phyloP scores from a whole-genome alignment of 2,329 filamentous ascomycete genomes.

The Penicillium brevicompactum region DNA sequence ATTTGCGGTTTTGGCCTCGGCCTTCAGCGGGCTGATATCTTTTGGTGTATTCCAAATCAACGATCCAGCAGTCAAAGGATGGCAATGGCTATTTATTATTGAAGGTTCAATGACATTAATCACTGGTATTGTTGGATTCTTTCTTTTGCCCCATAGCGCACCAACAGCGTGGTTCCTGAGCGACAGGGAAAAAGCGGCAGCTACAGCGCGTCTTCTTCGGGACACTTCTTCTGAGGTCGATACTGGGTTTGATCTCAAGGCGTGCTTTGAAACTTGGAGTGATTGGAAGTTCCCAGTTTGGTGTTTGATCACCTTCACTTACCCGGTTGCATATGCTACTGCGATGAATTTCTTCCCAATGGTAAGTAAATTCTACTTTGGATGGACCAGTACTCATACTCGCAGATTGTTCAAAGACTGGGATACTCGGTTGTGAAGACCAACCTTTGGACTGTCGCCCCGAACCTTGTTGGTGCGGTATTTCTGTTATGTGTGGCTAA shows the following conservation, averaged over 20 bases:
- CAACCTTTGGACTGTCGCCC: slow-evolving; percentile 53
- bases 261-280: slow-evolving; percentile 48
- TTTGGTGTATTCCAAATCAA: slow-evolving; percentile 53
- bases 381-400: not conserved
- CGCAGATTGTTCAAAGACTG: slow-evolving; percentile 46
- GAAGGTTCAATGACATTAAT: slow-evolving; percentile 43
- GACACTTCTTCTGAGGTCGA: slow-evolving; percentile 48
- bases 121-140: slow-evolving; percentile 30
- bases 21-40: slow-evolving; percentile 45
- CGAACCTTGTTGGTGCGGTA: slow-evolving; percentile 52
- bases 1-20: slow-evolving; percentile 43
- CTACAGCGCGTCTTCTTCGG: slow-evolving; percentile 46
- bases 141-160: slow-evolving; percentile 36
- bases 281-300: slow-evolving; percentile 47
- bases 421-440: slow-evolving; percentile 50
- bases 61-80: slow-evolving; percentile 49
- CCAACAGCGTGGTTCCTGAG: slow-evolving; percentile 44
- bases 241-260: slow-evolving; percentile 42
- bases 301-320: slow-evolving; percentile 52
- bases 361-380: slow-evolving; percentile 10
- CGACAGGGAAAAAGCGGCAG: slow-evolving; percentile 40
- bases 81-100: slow-evolving; percentile 50
- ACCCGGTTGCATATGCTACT: slow-evolving; percentile 51
- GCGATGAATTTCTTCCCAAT: slow-evolving; percentile 53
- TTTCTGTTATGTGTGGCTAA: slow-evolving; percentile 49